Base-by-base conservation (phyloP, 176 grass and related monocot genomes). In the Musa beccarii region DNA sequence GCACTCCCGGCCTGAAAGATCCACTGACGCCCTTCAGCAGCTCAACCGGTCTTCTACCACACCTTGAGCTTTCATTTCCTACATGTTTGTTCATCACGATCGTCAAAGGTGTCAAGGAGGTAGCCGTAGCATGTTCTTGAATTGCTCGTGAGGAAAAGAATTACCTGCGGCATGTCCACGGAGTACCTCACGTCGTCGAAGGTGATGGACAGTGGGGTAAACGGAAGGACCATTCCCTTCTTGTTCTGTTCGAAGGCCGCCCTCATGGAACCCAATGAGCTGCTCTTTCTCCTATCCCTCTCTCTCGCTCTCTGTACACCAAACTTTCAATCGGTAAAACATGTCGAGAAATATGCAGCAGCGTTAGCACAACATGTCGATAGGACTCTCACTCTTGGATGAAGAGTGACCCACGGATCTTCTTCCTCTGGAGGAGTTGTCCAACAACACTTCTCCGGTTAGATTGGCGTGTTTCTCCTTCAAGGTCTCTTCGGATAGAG, bases 221-320 rank as follows among this genome's bases (percentile, higher is more conserved):
- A 96, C 51, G 93, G 93, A 69, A 96, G 89, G 17, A 96, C 81
- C 89, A 92, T 96, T 86, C 89, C 89, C 85, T 84, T 89, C 75
- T 82, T 87, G 52, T 53, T 68, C 66, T 73, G 75, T 81, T 85
- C 79, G 55, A 66, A 15, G 53, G 59, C 52, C 54, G 75, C 80
- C 22, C 78, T 71, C 49, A 59, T 87, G 26, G 76, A 79, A 76
- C 75, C 19, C 72, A 77, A 74, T 6, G 34, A 43, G 34, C 34
- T 43, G 53, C 73, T 78, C 55, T 61, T 82, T 54, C 8, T 85
- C 19, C 74, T 28, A 79, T 65, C 8, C 12, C 17, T 1, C 8
- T 1, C 8, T 34, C 25, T 9, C 55, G 54, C 26, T 61, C 49
- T 59, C 29, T 57, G 19, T 59, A 34, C 56, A 62, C 56, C 29